phyloP scores from a whole-genome alignment of 805 yeast genomes.

The Candida insectalens region DNA sequence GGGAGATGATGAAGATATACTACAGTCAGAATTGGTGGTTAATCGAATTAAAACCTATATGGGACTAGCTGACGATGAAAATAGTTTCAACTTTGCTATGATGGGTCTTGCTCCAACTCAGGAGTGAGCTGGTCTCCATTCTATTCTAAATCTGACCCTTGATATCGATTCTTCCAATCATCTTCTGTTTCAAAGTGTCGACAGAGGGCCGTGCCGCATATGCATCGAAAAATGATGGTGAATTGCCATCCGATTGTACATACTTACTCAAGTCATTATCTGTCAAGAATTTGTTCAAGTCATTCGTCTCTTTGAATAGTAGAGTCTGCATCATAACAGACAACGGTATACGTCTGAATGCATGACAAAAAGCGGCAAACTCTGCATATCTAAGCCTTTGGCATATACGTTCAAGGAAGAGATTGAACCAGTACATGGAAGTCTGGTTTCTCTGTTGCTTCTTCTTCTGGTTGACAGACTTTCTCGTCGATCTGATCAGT shows the following conservation, averaged over 20 bases:
- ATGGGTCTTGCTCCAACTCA: constrained; percentile 62
- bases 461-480: constrained; percentile 22
- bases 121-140: constrained; percentile 20
- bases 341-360: constrained; percentile 39
- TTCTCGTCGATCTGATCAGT: constrained; percentile 23
- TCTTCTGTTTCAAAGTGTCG: constrained; percentile 18
- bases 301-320: constrained; percentile 23
- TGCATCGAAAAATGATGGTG: constrained; percentile 16
- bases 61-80: constrained; percentile 47
- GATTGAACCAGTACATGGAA: constrained; percentile 15
- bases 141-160: constrained; percentile 67
- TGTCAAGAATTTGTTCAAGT: constrained; percentile 34
- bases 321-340: constrained; percentile 10
- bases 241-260: too few relatives aligned
- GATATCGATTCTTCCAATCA: constrained; percentile 62
- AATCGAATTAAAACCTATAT: constrained; percentile 60
- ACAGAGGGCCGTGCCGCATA: constrained; percentile 13
- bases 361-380: constrained; percentile 42
- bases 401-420: constrained; percentile 42
- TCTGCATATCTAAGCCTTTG: constrained; percentile 49
- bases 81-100: constrained; percentile 59
- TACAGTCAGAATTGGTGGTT: constrained; percentile 41
- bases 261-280: constrained; percentile 27
- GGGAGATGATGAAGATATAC: constrained; percentile 30
- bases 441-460: too few relatives aligned